Evolutionary conservation across 371 early-diverging fungal genomes (phyloP), one percentile per base, ranked within the genome.

Genomic region (Chytridium lagenaria): DNA sequence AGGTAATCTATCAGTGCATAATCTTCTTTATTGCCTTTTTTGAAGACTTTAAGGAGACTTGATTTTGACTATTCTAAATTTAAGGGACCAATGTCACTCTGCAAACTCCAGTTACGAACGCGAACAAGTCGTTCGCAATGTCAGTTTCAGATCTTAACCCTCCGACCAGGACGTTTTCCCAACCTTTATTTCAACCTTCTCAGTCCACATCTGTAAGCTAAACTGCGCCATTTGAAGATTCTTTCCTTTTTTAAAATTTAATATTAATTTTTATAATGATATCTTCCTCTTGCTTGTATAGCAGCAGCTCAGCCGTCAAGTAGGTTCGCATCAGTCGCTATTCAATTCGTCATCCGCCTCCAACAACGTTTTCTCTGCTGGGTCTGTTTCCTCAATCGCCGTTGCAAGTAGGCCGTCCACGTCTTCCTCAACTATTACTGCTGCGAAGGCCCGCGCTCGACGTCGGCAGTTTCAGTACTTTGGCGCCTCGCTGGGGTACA

Each of bases 61-160:
- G 7, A 5, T 52, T 52, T 52, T 26, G 26, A 26, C 26, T 22
- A 52, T 5, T 52, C 55, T 7, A 5, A 7, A n/a, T 5, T 5
- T 15, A 15, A 52, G 55, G 55, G 7, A 23, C 55, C 5, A 52
- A 52, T 26, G 55, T 52, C 26, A 52, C 55, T 26, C 26, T 52
- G 12, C 55, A 52, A 23, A 52, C 55, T 52, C 55, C 55, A n/a
- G 55, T 23, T 10, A 7, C 44, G n/a, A n/a, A n/a, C n/a, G 5
- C 55, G 16, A 52, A 52, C 7, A 31, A 26, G 12, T 61, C 61
- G 12, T 7, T 61, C 57, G 57, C 61, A 3, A 61, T 61, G 61
- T 61, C 61, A 34, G 10, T 61, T 61, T 61, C 61, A 26, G 61
- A 61, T 3, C 61, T 61, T 34, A 61, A 37, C 61, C 61, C 61